Evolutionary conservation across 73 alveolate genomes (phyloP), one percentile per base, ranked within the genome.

Genomic region (Paramecium pentaurelia): DNA sequence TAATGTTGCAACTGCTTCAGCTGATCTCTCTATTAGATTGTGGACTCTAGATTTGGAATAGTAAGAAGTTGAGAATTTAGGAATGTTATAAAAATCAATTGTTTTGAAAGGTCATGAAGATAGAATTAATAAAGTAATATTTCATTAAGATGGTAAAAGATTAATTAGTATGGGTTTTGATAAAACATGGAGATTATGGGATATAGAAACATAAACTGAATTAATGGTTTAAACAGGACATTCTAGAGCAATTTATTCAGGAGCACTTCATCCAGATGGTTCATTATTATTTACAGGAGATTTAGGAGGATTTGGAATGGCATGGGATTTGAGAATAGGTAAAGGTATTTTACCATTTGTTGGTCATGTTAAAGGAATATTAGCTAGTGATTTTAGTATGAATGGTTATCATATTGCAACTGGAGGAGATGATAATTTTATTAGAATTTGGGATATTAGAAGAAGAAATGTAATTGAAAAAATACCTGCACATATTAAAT

Each of bases 281-380:
- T 95, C 99, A 36, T 92, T 98, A 38, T 95, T 97, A 9, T 98
- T 96, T 18, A 95, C 98, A 42, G 99, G 99, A 12, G 99, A 98
- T 93, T 93, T 98, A 60, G 96, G 97, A 28, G 99, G 99, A 58
- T 93, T 92, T 60, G 98, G 97, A 8, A 80, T 95, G 83, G 89
- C 97, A 16, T 98, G 99, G 99, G 99, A 98, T 95, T 86, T 98
- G 77, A 94, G 99, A 86, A 90, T 97, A 18, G 99, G 99, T 28
- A 95, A 96, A 85, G 91, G 94, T 71, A 95, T 98, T 25, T 88
- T 95, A 38, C 88, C 97, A 42, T 88, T 97, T 77, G 87, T 84
- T 45, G 98, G 98, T 1, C 99, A 98, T 86, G 98, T 96, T 25
- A 96, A 97, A 86, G 95, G 98, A 92, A 95, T 98, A 11, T 94